A percentile compares a stretch with the other conserved stretches of the same genome.
These are phyloP conservation scores for Erucastrum elatum DNA, from an alignment of 345 rosid genomes.

Conservation along the genomic window DNA sequence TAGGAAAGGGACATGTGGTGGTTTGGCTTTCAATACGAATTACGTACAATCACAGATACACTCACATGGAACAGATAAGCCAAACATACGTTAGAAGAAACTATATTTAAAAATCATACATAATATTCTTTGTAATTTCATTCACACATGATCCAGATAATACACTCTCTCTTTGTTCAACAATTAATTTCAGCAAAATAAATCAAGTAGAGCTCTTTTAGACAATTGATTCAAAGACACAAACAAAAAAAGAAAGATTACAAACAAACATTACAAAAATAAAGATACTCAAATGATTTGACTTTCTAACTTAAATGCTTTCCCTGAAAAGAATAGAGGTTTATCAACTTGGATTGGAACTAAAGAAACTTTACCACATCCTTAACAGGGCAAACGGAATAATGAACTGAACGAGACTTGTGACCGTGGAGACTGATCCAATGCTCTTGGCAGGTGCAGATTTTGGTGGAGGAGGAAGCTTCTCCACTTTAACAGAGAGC, in stretches of 20 bases:
- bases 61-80: conserved; percentile 33
- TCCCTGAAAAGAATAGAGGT: conserved; percentile 10
- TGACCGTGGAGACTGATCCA: conserved; percentile 27
- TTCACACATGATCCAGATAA: conserved; percentile 12
- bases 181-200: conserved; percentile 2
- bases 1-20: conserved; percentile 21
- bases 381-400: conserved; percentile 22
- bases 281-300: conserved; percentile 2
- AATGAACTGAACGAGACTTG: conserved; percentile 13
- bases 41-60: conserved; percentile 27
- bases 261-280: conserved; percentile 24
- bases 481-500: conserved; percentile 66
- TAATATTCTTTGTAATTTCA: neutral
- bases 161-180: neutral
- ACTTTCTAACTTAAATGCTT: conserved; percentile 10
- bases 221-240: conserved; percentile 19
- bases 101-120: neutral
- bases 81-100: neutral
- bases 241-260: neutral
- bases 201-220: conserved; percentile 21
- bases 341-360: neutral
- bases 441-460: conserved; percentile 51
- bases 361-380: conserved; percentile 23
- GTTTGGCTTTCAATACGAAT: conserved; percentile 25
- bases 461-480: conserved; percentile 78